Base-by-base conservation (phyloP, 108 stramenopile species). In the Chaetoceros tenuissimus region DNA sequence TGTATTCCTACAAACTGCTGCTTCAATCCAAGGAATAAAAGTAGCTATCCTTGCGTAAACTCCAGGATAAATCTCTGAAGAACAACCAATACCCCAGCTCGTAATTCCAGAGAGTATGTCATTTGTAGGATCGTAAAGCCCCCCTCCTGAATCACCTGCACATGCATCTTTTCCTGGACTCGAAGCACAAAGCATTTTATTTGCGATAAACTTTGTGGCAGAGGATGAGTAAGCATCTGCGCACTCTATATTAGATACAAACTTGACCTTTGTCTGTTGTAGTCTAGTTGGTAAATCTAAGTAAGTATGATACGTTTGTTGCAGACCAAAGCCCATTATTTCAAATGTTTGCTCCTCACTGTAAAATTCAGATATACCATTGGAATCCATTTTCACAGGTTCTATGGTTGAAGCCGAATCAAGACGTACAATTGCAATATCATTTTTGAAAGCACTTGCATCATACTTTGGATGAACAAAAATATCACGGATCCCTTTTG, bases 131-230 rank as follows among this genome's bases (percentile, higher is more conserved):
- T 51, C 2, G 20, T 73, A 53, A 2, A 75, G 30, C 0, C 77
- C 74, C 40, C 81, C 81, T 25, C 81, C 81, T 3, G 68, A 70
- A 53, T 82, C 81, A 43, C 77, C 81, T 24, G 67, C 61, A 51
- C 80, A 81, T 13, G 63, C 48, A 55, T 77, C 75, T 28, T 73
- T 57, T 5, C 72, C 66, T 22, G 63, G 70, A 10, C 28, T 25
- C 1, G 62, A 64, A 5, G 73, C 75, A 65, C 80, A 81, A 1
- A 80, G 16, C 72, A 73, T 70, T 10, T 5, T 10, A 10, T 40
- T 5, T 40, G 34, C 8, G 34, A 10, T 13, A 40, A 40, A 40
- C 8, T 10, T 13, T 40, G 13, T 10, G 13, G 8, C 13, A 5
- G 5, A 5, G 5, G 5, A 13, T 13, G 5, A 10, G 34, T 40